phyloP scores from a whole-genome alignment of 2,329 filamentous ascomycete species.

The Ilyonectria mors-panacis region DNA sequence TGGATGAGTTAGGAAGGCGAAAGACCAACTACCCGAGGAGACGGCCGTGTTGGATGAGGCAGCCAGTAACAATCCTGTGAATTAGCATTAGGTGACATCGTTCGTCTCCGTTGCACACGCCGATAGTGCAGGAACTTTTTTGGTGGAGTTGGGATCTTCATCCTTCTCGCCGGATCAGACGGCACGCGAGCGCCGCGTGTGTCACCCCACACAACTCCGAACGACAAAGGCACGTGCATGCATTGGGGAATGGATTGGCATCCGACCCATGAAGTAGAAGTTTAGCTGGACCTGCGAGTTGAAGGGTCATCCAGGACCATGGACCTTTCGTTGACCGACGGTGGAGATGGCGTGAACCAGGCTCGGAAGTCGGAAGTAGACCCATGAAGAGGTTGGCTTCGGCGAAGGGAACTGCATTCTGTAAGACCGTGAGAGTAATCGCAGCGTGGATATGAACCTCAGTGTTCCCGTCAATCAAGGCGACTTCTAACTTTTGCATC shows the following conservation, averaged over 20 bases:
- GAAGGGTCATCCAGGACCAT: slow-evolving; percentile 7
- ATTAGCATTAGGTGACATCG: slow-evolving; percentile 1
- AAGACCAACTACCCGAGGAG: background rate
- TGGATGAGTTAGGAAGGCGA: background rate
- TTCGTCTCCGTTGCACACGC: background rate
- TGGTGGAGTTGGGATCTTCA: slow-evolving; percentile 15
- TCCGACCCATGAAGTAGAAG: background rate
- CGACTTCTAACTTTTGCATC: background rate
- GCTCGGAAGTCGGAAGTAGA: slow-evolving; percentile 36
- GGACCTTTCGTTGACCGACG: slow-evolving; percentile 29
- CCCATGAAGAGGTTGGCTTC: slow-evolving; percentile 7
- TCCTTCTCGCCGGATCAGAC: slow-evolving; percentile 37
- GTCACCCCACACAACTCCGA: background rate
- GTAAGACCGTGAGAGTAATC: background rate
- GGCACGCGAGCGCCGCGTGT: slow-evolving; percentile 35
- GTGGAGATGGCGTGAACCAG: slow-evolving; percentile 23
- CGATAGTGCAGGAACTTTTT: background rate
- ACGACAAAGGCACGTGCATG: slow-evolving; percentile 35
- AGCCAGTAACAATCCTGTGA: background rate
- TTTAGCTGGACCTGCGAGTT: background rate
- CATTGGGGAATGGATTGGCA: slow-evolving; percentile 31
- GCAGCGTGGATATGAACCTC: slow-evolving; percentile 21
- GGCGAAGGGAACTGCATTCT: background rate
- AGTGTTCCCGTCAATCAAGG: background rate
- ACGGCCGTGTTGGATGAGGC: background rate